Evolutionary conservation across 257 asterid species (phyloP).

Genomic region (Nicotiana benthamiana): DNA sequence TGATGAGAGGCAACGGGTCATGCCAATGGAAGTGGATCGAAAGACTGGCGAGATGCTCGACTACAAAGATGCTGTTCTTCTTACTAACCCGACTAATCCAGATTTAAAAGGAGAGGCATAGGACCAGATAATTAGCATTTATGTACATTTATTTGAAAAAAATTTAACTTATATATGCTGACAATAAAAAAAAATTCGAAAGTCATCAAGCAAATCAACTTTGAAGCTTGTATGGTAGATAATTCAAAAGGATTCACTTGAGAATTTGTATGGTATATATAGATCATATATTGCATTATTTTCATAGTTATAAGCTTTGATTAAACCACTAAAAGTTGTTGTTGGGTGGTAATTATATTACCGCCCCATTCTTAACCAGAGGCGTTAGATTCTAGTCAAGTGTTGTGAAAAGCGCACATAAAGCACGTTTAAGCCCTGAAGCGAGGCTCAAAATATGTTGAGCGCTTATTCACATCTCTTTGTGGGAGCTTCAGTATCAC

Average conservation of each 20-base stretch:
- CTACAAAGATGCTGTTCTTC: conserved; percentile 48
- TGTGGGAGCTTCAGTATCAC: no score
- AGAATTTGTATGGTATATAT: neutral
- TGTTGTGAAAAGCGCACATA: no score
- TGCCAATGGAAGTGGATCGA: conserved; percentile 46
- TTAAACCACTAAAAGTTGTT: no score
- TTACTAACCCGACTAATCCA: conserved; percentile 34
- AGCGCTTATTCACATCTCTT: no score
- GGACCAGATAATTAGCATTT: neutral
- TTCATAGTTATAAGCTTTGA: no score
- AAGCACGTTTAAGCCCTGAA: no score
- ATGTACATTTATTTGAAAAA: neutral
- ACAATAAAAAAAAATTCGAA: no score
- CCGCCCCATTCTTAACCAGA: no score
- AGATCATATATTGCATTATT: neutral
- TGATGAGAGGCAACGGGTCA: conserved; percentile 43
- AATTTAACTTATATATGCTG: neutral
- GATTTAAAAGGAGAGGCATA: conserved; percentile 52
- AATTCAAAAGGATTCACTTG: neutral
- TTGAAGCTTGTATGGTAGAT: neutral
- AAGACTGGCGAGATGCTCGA: conserved; percentile 23
- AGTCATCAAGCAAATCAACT: no score
- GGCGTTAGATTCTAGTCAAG: no score
- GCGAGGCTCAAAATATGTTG: no score
- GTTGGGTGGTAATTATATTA: no score